phyloP scores from a whole-genome alignment of 768 basidiomycete genomes.

The Infundibulicybe gibba region DNA sequence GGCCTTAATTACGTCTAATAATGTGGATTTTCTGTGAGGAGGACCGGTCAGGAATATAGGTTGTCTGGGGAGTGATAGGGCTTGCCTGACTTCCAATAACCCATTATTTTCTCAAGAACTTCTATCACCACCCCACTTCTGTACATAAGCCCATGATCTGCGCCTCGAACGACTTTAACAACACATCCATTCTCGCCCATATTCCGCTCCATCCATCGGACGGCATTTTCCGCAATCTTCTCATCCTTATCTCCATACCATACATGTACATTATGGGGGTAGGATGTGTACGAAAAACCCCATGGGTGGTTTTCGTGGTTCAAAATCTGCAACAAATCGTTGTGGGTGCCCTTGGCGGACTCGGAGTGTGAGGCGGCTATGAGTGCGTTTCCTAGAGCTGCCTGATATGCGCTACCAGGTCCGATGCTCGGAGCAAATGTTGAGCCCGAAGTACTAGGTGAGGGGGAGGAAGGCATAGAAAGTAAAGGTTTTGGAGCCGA shows the following conservation, averaged over 20 bases:
- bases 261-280: slow-evolving; percentile 72
- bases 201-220: slow-evolving; percentile 87
- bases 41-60: neutral
- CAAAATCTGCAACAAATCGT: slow-evolving; percentile 88
- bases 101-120: slow-evolving; percentile 67
- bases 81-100: slow-evolving; percentile 43
- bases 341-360: slow-evolving; percentile 85
- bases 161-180: slow-evolving; percentile 81
- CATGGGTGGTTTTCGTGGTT: slow-evolving; percentile 86
- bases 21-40: neutral
- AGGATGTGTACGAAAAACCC: slow-evolving; percentile 86
- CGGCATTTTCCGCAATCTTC: slow-evolving; percentile 86
- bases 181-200: slow-evolving; percentile 74
- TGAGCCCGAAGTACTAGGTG: slow-evolving; percentile 38
- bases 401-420: slow-evolving; percentile 50
- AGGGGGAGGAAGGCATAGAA: slow-evolving; percentile 49
- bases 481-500: slow-evolving; percentile 41
- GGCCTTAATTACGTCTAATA: neutral
- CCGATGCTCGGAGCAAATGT: slow-evolving; percentile 25
- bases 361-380: slow-evolving; percentile 95
- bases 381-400: slow-evolving; percentile 82
- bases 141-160: slow-evolving; percentile 94
- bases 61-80: slow-evolving; percentile 1
- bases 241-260: slow-evolving; percentile 97
- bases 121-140: slow-evolving; percentile 84